Evolutionary conservation across 768 basidiomycete species (phyloP), one percentile per base, ranked within the genome.

Genomic region (Lentinula boryana): DNA sequence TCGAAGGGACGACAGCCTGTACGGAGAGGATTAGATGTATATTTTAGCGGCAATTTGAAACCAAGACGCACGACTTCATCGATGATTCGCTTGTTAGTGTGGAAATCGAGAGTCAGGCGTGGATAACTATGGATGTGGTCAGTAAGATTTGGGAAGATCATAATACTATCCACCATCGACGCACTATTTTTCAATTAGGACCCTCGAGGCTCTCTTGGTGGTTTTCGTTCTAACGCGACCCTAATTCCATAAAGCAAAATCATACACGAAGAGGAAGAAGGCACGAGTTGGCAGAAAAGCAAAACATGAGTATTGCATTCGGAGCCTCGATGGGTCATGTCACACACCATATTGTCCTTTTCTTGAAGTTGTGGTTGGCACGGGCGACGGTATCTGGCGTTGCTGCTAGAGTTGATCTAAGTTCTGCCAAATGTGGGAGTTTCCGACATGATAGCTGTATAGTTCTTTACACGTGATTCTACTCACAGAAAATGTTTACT

Each of bases 151-250:
- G 5, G 18, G 38, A 41, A 62, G 54, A 52, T 16, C 27, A 56
- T 1, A n/a, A 63, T 35, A 56, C 35, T 13, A 38, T 43, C 27
- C 58, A 21, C 23, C 33, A 5, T 40, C 27, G 12, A 83, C 91
- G 74, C 70, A 93, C 91, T 98, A 99, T 86, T 98, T 98, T 86
- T 99, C 97, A 72, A 99, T 98, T 78, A 98, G 85, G 70, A 95
- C 93, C 65, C 97, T 89, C 66, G 95, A 98, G 72, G 97, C 96
- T 81, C 95, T 92, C 85, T 99, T 99, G 74, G 95, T 96, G 66
- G 97, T 99, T 83, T 99, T 99, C 71, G 97, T 99, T 74, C 97
- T 92, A 80, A 99, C 96, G 72, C 97, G 95, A 76, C 97, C 97
- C 97, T 98, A 73, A 1, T 18, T 41, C 54, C 46, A 43, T 6